Base-by-base conservation (phyloP, 306 rosid genomes). In the Citrullus amarus region DNA sequence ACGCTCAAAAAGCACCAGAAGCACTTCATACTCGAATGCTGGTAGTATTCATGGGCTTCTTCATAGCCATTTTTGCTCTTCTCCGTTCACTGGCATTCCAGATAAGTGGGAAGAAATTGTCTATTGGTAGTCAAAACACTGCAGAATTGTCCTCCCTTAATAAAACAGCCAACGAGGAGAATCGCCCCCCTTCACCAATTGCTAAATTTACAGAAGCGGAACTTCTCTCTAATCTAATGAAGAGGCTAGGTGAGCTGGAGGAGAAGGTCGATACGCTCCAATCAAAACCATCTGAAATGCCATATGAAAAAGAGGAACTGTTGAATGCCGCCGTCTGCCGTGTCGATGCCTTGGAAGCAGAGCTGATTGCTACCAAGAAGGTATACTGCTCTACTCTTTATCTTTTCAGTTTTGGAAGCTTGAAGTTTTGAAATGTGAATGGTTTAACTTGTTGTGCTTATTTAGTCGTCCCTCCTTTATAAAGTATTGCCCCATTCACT, bases 261-360 rank as follows among this genome's bases (percentile, higher is more conserved):
- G 93, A 88, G 86, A 95, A 91, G 90, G 96, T 95, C 51, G 82
- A 73, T 60, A 79, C 85, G 5, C 97, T 95, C 77, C 92, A 91
- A 83, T 86, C 97, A 63, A 95, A 92, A 90, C 97, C 99, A 75
- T 91, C 97, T 36, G 86, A 82, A 87, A 91, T 95, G 99, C 99
- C 99, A 61, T 74, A 80, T 70, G 97, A 95, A 82, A 95, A 92
- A 84, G 97, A 77, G 75, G 99, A 95, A 86, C 83, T 95, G 89
- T 89, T 95, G 82, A 92, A 95, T 88, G 99, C 97, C 76, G 99
- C 99, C 79, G 99, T 95, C 65, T 92, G 88, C 78, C 97, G 97
- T 4, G 99, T 95, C 79, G 99, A 95, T 90, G 97, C 93, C 62
- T 85, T 95, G 78, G 99, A 95, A 84, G 99, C 99, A 54, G 97